phyloP scores from a whole-genome alignment of 2,329 filamentous ascomycete species.

The Endocalyx cinctus region DNA sequence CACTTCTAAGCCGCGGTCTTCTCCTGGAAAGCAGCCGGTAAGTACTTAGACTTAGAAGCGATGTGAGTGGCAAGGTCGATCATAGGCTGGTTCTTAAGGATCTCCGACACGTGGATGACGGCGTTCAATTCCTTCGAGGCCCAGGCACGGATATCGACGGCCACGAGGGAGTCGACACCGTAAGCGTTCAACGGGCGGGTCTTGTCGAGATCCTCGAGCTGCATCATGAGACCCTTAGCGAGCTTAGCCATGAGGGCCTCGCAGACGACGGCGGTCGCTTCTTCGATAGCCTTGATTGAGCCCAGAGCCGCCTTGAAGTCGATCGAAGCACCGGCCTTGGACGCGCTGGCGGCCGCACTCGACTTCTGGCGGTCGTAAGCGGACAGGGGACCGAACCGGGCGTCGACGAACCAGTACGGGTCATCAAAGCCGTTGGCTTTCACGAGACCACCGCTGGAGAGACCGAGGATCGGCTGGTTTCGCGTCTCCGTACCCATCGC shows the following conservation, averaged over 20 bases:
- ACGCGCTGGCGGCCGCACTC: conserved; percentile 10
- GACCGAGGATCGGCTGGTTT: conserved; percentile 22
- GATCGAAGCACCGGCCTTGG: conserved; percentile 4
- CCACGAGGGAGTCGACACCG: conserved; percentile 23
- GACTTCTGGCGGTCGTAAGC: conserved; percentile 18
- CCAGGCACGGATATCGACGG: conserved; percentile 23
- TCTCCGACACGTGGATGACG: conserved; percentile 21
- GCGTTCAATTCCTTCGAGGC: conserved; percentile 22
- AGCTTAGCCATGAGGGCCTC: conserved; percentile 23
- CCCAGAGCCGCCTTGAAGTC: conserved; percentile 18
- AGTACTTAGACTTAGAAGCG: conserved; percentile 21
- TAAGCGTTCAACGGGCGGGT: conserved; percentile 21
- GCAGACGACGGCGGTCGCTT: conserved; percentile 19
- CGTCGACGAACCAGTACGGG: conserved; percentile 26
- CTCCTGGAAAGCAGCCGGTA: conserved; percentile 16
- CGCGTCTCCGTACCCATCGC: conserved; percentile 15
- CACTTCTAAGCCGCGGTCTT: conserved; percentile 2
- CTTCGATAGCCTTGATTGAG: conserved; percentile 14
- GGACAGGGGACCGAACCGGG: conserved; percentile 21
- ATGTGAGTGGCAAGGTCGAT: conserved; percentile 19
- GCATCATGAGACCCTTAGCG: conserved; percentile 26
- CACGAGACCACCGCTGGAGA: conserved; percentile 22
- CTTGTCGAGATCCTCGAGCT: conserved; percentile 24
- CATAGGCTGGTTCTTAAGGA: conserved; percentile 22
- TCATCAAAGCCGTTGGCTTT: conserved; percentile 22